phyloP scores from a whole-genome alignment of 345 rosid genomes.

The Hibiscus mutabilis region DNA sequence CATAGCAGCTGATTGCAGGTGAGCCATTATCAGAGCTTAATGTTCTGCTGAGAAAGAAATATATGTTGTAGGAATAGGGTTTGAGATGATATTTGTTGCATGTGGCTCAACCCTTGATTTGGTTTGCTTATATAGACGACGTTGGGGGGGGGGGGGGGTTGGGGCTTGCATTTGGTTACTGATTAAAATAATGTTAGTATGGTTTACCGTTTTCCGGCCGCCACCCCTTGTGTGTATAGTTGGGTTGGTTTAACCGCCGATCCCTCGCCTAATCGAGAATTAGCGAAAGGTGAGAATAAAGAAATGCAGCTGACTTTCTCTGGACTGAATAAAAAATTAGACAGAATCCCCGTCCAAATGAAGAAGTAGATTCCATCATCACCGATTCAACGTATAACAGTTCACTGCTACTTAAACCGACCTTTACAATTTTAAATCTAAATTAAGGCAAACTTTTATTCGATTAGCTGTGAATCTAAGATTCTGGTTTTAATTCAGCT shows the following conservation, averaged over 20 bases:
- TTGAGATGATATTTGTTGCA: background rate
- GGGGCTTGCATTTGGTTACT: background rate
- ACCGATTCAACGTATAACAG: background rate
- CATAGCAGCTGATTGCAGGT: background rate
- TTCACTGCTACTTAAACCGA: background rate
- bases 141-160: background rate
- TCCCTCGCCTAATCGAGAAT: background rate
- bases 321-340: background rate
- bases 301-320: constrained; percentile 3
- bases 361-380: background rate
- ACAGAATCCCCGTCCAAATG: background rate
- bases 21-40: background rate
- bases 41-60: background rate
- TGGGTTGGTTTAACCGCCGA: background rate
- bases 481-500: background rate
- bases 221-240: background rate
- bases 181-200: background rate
- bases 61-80: background rate
- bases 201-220: background rate
- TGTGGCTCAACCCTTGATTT: background rate
- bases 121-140: background rate
- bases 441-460: background rate
- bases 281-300: background rate
- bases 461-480: background rate
- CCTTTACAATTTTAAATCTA: background rate